These are phyloP conservation scores for Phycomyces blakesleeanus DNA, from an alignment of 192 early-diverging fungal genomes.

Conservation along the genomic window DNA sequence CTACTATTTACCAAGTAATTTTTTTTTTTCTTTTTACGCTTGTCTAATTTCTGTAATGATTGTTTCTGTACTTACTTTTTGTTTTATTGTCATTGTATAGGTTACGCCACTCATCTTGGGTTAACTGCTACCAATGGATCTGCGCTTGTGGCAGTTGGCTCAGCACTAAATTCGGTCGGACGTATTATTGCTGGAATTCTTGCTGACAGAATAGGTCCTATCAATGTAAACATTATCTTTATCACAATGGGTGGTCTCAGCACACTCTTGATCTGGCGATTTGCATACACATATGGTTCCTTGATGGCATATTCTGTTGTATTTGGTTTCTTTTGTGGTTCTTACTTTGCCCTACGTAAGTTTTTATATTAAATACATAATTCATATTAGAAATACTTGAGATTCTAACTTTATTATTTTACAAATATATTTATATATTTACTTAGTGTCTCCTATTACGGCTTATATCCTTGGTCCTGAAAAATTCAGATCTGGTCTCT, in stretches of 20 bases:
- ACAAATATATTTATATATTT: background rate
- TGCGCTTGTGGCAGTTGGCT: constrained; percentile 13
- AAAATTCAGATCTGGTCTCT: constrained; percentile 23
- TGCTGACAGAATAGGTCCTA: constrained; percentile 28
- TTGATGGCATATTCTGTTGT: constrained; percentile 30
- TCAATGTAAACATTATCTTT: constrained; percentile 31
- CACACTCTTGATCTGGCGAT: constrained; percentile 32
- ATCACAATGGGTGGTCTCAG: constrained; percentile 19
- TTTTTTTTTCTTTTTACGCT: no score
- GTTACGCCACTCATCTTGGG: constrained; percentile 23
- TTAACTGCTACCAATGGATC: constrained; percentile 23
- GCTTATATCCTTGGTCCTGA: constrained; percentile 19
- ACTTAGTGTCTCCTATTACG: constrained; percentile 20
- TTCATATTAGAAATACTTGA: no score
- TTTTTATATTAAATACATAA: background rate
- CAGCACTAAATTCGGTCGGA: constrained; percentile 21
- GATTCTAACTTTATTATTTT: background rate
- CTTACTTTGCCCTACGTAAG: constrained; percentile 23
- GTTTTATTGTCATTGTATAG: background rate
- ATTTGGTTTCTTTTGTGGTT: constrained; percentile 31
- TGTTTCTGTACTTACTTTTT: background rate
- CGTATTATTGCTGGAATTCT: constrained; percentile 22
- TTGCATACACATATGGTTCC: constrained; percentile 23
- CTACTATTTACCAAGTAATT: constrained; percentile 29
- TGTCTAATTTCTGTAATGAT: background rate